phyloP scores from a whole-genome alignment of 768 basidiomycete genomes.

The Polyporus arcularius region DNA sequence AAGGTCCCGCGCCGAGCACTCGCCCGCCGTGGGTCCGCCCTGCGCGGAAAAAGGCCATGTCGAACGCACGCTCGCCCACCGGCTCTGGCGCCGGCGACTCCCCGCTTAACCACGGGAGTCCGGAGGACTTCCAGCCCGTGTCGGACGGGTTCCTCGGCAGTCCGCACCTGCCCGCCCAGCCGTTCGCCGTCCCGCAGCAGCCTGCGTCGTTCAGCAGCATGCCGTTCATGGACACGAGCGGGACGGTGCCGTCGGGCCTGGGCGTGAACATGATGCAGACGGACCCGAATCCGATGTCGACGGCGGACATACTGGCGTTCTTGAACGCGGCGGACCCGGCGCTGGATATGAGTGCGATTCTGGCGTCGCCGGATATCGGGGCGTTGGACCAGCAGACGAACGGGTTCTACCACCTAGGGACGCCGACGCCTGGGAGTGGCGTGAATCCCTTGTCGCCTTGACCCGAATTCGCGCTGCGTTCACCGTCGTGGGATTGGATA shows the following conservation, averaged over 20 bases:
- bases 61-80: conserved; percentile 41
- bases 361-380: conserved; percentile 17
- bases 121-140: conserved; percentile 56
- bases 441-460: conserved; percentile 11
- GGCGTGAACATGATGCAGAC: conserved; percentile 44
- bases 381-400: conserved; percentile 5
- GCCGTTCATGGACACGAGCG: neutral
- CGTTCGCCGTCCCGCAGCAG: conserved; percentile 12
- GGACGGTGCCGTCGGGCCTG: conserved; percentile 34
- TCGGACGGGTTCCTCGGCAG: conserved; percentile 59
- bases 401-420: conserved; percentile 15
- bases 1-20: conserved; percentile 47
- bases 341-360: conserved; percentile 17
- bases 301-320: conserved; percentile 62
- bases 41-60: conserved; percentile 73
- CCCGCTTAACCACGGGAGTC: conserved; percentile 48
- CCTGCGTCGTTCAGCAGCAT: neutral
- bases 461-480: too few relatives aligned
- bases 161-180: conserved; percentile 8
- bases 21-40: conserved; percentile 89
- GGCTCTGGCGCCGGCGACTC: conserved; percentile 32
- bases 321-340: conserved; percentile 40
- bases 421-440: conserved; percentile 8
- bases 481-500: too few relatives aligned
- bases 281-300: conserved; percentile 47